These are phyloP conservation scores for Melastoma candidum DNA, from an alignment of 441 rosid genomes.

Conservation along the genomic window DNA sequence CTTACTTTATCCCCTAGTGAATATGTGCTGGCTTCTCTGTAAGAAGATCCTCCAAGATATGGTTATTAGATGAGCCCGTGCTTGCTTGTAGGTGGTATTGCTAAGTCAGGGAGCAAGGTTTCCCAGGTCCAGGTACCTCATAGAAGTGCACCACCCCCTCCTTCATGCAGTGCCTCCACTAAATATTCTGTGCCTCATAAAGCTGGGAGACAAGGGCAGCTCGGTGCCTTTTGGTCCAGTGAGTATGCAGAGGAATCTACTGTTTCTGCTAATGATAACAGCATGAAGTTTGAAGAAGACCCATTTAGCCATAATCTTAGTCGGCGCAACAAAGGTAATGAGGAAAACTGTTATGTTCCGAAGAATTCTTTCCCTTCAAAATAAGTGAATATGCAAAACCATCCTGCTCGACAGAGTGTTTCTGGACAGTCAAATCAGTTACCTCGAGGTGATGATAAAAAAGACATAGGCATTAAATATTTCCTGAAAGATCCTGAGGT, in stretches of 20 bases:
- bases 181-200: constrained; percentile 24
- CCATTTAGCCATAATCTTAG: constrained; percentile 26
- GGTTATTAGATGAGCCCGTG: too few species aligned
- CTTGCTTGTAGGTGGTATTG: constrained; percentile 20
- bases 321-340: constrained; percentile 32
- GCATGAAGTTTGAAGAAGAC: constrained; percentile 62
- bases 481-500: constrained; percentile 30
- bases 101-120: constrained; percentile 40
- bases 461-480: constrained; percentile 44
- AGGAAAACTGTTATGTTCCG: constrained; percentile 28
- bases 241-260: constrained; percentile 59
- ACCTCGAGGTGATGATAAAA: constrained; percentile 29
- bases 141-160: constrained; percentile 74
- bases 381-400: constrained; percentile 32
- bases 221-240: constrained; percentile 93
- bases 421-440: constrained; percentile 21
- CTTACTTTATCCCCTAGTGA: too few species aligned
- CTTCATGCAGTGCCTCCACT: constrained; percentile 29
- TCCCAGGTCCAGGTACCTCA: constrained; percentile 42
- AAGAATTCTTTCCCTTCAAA: constrained; percentile 34
- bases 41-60: too few species aligned
- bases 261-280: constrained; percentile 36
- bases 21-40: too few species aligned
- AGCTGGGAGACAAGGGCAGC: constrained; percentile 38
- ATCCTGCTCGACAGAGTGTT: constrained; percentile 25